Percentiles rank a stretch among this genome's conserved stretches.
Conservation (phyloP, 768 basidiomycete genomes). For the Strobilomyces confusus region DNA sequence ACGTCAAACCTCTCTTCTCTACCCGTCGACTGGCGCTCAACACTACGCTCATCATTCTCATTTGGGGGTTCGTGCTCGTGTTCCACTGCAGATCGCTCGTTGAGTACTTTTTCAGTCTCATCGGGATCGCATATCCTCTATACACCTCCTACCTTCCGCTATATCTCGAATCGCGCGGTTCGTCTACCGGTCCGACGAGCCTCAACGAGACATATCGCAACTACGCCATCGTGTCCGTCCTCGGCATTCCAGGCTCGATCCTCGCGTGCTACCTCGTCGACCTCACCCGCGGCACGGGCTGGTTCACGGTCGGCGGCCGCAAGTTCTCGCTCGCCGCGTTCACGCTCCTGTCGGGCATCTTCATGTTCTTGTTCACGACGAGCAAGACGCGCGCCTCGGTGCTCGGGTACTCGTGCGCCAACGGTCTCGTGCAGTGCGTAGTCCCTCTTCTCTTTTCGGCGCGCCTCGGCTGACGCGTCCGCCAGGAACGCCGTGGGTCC, state of each 20-base stretch:
- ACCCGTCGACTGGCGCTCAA: conserved; percentile 41
- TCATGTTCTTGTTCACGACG: conserved; percentile 51
- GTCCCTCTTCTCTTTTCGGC: no score
- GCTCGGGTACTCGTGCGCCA: conserved; percentile 45
- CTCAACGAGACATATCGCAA: conserved; percentile 41
- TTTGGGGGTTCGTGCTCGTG: conserved; percentile 43
- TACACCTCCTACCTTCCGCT: conserved; percentile 50
- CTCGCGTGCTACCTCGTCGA: conserved; percentile 45
- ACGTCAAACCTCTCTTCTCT: conserved; percentile 47
- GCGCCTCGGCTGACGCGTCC: background rate
- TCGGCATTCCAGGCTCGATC: conserved; percentile 46
- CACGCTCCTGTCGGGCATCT: conserved; percentile 42
- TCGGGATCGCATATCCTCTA: conserved; percentile 53
- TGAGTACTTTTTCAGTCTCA: conserved; percentile 29
- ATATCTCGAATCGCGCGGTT: conserved; percentile 38
- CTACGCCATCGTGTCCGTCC: conserved; percentile 45
- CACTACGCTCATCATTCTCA: conserved; percentile 43
- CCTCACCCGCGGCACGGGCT: conserved; percentile 32
- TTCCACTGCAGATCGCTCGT: background rate
- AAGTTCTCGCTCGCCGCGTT: conserved; percentile 46
- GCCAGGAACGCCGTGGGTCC: conserved; percentile 34
- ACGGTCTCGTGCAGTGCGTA: conserved; percentile 39
- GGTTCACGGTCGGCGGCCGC: conserved; percentile 40
- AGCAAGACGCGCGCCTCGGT: conserved; percentile 37
- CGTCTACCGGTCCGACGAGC: conserved; percentile 19